phyloP scores from a whole-genome alignment of 345 rosid species.

The Hevea brasiliensis region DNA sequence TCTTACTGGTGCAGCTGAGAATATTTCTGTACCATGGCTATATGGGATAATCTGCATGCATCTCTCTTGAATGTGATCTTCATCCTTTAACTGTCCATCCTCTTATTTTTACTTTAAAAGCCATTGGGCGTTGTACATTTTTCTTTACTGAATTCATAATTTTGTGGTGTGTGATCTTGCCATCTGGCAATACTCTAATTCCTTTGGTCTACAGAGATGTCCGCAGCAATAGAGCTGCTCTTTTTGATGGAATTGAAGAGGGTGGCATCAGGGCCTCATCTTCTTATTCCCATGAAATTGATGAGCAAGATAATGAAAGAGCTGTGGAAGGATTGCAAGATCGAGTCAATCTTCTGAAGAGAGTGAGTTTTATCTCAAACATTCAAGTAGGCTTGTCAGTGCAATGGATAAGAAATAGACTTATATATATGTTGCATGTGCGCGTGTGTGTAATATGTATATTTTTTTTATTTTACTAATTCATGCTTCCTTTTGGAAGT shows the following conservation, averaged over 20 bases:
- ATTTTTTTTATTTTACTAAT: background rate
- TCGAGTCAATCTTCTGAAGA: conserved; percentile 77
- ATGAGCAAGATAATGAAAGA: conserved; percentile 90
- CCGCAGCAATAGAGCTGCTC: conserved; percentile 63
- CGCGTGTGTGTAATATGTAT: background rate
- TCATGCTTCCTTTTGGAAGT: background rate
- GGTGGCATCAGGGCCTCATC: conserved; percentile 92
- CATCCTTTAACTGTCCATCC: background rate
- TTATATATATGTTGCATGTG: too few relatives aligned
- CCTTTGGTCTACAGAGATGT: conserved; percentile 53
- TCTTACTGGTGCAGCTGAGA: background rate
- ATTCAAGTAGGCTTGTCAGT: background rate
- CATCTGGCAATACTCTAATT: background rate
- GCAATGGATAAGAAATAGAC: background rate
- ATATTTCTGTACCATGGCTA: background rate
- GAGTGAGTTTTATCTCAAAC: conserved; percentile 50
- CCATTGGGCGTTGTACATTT: background rate
- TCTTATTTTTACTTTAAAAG: background rate
- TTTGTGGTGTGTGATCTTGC: background rate
- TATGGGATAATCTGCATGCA: background rate
- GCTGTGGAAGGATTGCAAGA: conserved; percentile 95
- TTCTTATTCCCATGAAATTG: conserved; percentile 83
- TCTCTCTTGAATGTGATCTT: background rate
- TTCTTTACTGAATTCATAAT: background rate
- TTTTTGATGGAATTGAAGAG: conserved; percentile 92